Evolutionary conservation across 2,329 filamentous ascomycete species (phyloP).

Genomic region (Penicillium sp.): DNA sequence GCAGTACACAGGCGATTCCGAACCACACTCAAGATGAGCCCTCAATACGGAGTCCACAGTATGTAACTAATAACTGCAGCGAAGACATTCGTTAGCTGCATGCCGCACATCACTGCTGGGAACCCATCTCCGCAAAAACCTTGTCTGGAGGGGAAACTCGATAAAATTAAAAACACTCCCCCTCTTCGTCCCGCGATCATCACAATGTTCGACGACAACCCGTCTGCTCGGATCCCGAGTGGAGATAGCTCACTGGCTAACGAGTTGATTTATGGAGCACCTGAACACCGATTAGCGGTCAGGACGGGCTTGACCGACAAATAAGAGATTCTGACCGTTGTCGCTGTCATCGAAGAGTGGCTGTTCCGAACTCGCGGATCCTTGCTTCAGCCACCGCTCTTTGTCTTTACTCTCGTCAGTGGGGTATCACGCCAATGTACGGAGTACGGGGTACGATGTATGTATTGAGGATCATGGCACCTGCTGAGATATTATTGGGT

Average conservation of each 20-base stretch:
- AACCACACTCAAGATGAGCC: no score
- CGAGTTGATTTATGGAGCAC: not conserved
- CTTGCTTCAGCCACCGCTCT: slow-evolving; percentile 13
- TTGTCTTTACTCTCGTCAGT: not conserved
- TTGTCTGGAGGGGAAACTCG: not conserved
- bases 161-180: not conserved
- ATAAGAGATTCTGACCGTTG: not conserved
- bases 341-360: not conserved
- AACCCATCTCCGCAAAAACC: not conserved
- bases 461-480: not conserved
- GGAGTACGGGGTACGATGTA: no score
- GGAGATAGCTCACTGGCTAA: slow-evolving; percentile 4
- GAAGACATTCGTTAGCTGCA: no score
- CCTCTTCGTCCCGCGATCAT: slow-evolving; percentile 19
- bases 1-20: not conserved
- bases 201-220: slow-evolving; percentile 14
- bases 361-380: slow-evolving; percentile 3
- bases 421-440: no score
- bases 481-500: not conserved
- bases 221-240: slow-evolving; percentile 11
- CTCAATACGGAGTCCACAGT: no score
- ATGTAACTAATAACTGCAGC: no score
- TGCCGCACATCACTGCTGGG: slow-evolving; percentile 1
- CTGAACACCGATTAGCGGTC: slow-evolving; percentile 3
- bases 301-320: not conserved